A percentile compares a stretch with the other conserved stretches of the same genome.
Evolutionary conservation across 2,329 filamentous ascomycete species (phyloP).

Genomic region (Cercospora janseana): DNA sequence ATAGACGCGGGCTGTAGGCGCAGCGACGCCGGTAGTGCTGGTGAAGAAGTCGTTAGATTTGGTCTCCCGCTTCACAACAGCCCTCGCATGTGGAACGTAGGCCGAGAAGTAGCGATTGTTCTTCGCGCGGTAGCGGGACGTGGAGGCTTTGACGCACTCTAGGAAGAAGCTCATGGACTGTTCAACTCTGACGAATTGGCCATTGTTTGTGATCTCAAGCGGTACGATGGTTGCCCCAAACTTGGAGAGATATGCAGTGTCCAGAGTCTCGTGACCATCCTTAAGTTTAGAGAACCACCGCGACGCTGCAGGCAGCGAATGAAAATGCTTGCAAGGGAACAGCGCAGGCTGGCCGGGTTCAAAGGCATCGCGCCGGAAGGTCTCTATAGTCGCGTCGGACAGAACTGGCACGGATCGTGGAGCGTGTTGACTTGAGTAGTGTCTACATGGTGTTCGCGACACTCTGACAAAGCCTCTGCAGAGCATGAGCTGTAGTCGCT

Average conservation of each 20-base stretch:
- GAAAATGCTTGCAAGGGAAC: conserved; percentile 47
- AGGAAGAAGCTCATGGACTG: conserved; percentile 66
- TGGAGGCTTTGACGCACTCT: conserved; percentile 45
- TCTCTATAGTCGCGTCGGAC: conserved; percentile 31
- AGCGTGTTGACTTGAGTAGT: conserved; percentile 1
- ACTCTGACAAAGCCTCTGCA: conserved; percentile 13
- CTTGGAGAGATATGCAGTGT: conserved; percentile 46
- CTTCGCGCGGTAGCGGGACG: conserved; percentile 22
- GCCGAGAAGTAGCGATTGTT: conserved; percentile 33
- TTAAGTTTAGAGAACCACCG: conserved; percentile 57
- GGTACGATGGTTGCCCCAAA: conserved; percentile 55
- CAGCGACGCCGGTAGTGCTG: conserved; percentile 31
- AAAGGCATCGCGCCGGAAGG: conserved; percentile 57
- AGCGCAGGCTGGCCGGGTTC: conserved; percentile 53
- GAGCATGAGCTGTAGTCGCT: conserved; percentile 17
- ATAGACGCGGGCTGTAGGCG: conserved; percentile 58
- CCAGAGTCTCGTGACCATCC: conserved; percentile 32
- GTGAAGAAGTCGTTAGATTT: conserved; percentile 35
- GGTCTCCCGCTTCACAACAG: conserved; percentile 22
- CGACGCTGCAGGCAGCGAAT: conserved; percentile 51
- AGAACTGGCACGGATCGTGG: conserved; percentile 29
- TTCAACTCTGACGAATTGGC: conserved; percentile 56
- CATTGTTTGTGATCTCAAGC: conserved; percentile 55
- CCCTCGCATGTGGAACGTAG: conserved; percentile 31
- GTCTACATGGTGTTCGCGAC: conserved; percentile 20